Evolutionary conservation across 2,329 filamentous ascomycete species (phyloP).

Genomic region (Neoscytalidium dimidiatum): DNA sequence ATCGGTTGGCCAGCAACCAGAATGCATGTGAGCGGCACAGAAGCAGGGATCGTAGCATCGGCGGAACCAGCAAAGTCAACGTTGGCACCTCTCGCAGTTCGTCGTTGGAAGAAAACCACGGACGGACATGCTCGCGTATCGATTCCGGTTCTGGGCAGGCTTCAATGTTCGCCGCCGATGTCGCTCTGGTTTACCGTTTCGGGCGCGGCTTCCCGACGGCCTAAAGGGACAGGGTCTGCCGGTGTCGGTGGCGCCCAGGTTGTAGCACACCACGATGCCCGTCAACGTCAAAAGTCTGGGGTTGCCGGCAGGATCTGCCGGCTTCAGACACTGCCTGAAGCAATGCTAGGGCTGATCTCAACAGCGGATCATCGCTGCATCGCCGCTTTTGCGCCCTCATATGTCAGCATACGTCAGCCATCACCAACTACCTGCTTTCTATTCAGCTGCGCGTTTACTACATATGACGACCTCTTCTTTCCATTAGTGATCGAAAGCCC

Average conservation of each 20-base stretch:
- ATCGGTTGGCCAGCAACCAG: neutral
- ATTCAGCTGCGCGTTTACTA: too few relatives aligned
- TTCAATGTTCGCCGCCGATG: neutral
- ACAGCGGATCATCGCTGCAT: neutral
- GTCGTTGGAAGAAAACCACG: too few relatives aligned
- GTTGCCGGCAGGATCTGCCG: neutral
- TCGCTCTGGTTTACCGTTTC: neutral
- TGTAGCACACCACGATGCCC: neutral
- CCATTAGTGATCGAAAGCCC: slow-evolving; percentile 4
- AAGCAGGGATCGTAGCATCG: neutral
- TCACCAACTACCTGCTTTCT: neutral
- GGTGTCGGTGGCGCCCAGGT: slow-evolving; percentile 13
- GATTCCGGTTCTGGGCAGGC: neutral
- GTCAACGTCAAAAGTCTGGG: slow-evolving; percentile 8
- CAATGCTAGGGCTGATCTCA: slow-evolving; percentile 1
- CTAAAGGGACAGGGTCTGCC: neutral
- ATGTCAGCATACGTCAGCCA: slow-evolving; percentile 13
- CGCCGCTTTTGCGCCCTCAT: neutral
- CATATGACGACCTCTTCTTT: neutral
- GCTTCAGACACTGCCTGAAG: neutral
- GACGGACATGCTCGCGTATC: neutral
- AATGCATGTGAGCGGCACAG: neutral
- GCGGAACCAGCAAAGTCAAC: neutral
- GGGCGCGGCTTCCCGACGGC: neutral
- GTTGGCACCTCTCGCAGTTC: neutral